Conservation (phyloP, 1,284 basidiomycete species). For the Tilletia setariae region DNA sequence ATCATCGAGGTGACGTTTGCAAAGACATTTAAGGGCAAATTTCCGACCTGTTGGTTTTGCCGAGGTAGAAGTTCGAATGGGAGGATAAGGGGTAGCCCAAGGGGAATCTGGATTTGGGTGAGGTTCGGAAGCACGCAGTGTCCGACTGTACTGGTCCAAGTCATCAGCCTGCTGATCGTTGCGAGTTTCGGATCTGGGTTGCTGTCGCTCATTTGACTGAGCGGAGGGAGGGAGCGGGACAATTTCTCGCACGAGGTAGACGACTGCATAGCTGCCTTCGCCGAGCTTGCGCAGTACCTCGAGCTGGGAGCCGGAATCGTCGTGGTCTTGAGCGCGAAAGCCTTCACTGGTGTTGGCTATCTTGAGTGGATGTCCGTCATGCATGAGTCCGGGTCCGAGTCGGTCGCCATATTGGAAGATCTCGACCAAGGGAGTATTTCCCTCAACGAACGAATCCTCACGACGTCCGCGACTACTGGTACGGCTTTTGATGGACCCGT, state of each 20-base stretch:
- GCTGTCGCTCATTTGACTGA: neutral
- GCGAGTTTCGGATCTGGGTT: neutral
- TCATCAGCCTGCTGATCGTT: neutral
- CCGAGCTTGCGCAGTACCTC: constrained; percentile 49
- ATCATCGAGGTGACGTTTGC: constrained; percentile 59
- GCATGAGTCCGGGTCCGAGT: constrained; percentile 46
- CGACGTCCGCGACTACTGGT: constrained; percentile 7
- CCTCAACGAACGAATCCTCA: neutral
- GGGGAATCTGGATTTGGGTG: constrained; percentile 12
- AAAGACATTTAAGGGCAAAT: constrained; percentile 93
- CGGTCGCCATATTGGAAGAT: constrained; percentile 47
- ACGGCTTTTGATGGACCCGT: neutral
- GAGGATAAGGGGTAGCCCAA: neutral
- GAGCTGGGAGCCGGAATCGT: constrained; percentile 35
- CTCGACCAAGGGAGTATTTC: constrained; percentile 26
- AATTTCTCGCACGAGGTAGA: constrained; percentile 51
- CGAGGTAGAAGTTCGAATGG: neutral
- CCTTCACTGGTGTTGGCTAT: constrained; percentile 45
- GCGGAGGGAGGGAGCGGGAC: neutral
- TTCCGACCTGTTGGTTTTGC: constrained; percentile 58
- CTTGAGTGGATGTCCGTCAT: constrained; percentile 45
- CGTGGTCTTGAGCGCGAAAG: constrained; percentile 42
- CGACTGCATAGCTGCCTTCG: constrained; percentile 51
- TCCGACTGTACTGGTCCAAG: neutral
- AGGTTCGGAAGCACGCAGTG: constrained; percentile 4